Evolutionary conservation across 169 alveolate genomes (phyloP), one percentile per base, ranked within the genome.

Genomic region (Plasmodium vinckei): DNA sequence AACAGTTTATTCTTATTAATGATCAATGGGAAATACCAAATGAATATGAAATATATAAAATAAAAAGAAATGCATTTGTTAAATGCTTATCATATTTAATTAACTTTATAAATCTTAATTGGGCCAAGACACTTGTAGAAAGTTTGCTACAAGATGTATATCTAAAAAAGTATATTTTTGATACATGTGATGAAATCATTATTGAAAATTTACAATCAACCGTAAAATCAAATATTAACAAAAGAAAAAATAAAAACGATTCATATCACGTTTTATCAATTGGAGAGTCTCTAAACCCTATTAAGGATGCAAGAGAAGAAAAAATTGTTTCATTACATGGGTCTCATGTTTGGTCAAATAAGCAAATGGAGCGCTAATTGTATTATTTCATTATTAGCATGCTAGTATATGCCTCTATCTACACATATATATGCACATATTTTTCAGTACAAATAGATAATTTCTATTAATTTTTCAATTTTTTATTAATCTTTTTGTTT

Each of bases 301-400:
- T 82, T 17, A 72, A 67, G 49, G 96, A 93, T 65, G 96, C 94
- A 19, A 65, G 95, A 12, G 96, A 89, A 5, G 96, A 93, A 87
- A 92, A 92, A 72, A 86, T 93, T 39, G 92, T 89, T 5, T 72
- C 93, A 53, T 57, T 87, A 23, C 96, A 93, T 73, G 96, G 96
- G 19, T 92, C 96, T 1, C 96, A 93, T 61, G 93, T 93, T 33
- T 93, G 96, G 96, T 82, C 93, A 23, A 88, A 90, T 61, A 88
- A 92, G 71, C 96, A 93, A 46, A 87, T 87, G 87, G 94, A 92
- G 33, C 84, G 70, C 19, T 82, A 56, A 56, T 42, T 7, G 9
- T 15, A n/a, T 10, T 2, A 42, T 73, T 68, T 77, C 68, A 51
- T 21, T 60, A 5, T 5, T 27, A 27, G 5, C 1, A 27, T 27